Evolutionary conservation across 2,329 filamentous ascomycete genomes (phyloP).

Genomic region (Saccharata proteae): DNA sequence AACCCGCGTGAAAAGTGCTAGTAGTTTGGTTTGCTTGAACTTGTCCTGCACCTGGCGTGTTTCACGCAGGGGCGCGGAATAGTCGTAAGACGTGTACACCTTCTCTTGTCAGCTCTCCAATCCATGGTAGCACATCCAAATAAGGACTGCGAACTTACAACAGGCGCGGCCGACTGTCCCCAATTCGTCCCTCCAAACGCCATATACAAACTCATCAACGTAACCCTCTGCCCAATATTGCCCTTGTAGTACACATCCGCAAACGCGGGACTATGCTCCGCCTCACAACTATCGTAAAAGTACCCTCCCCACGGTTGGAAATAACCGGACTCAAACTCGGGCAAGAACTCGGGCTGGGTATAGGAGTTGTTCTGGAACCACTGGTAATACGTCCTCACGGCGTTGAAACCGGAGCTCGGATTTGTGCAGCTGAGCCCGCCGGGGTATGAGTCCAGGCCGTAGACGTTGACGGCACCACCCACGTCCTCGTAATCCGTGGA

Average conservation of each 20-base stretch:
- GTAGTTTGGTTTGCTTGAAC: slow-evolving; percentile 51
- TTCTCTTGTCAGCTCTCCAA: too few species aligned
- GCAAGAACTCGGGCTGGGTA: slow-evolving; percentile 42
- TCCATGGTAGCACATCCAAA: too few species aligned
- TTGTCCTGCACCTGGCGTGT: slow-evolving; percentile 46
- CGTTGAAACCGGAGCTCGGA: slow-evolving; percentile 45
- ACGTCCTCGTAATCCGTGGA: slow-evolving; percentile 46
- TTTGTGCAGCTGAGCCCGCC: slow-evolving; percentile 42
- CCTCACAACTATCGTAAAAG: slow-evolving; percentile 40
- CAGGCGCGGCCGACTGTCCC: slow-evolving; percentile 46
- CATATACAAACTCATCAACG: slow-evolving; percentile 52
- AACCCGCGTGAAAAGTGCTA: slow-evolving; percentile 47
- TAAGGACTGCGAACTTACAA: slow-evolving; percentile 17
- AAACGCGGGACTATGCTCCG: slow-evolving; percentile 45
- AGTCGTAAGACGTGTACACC: slow-evolving; percentile 52
- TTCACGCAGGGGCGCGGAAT: slow-evolving; percentile 49
- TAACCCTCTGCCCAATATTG: slow-evolving; percentile 47
- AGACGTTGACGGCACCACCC: slow-evolving; percentile 44
- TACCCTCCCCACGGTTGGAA: slow-evolving; percentile 52
- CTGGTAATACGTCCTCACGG: slow-evolving; percentile 35
- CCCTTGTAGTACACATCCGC: slow-evolving; percentile 54
- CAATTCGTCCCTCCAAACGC: slow-evolving; percentile 53
- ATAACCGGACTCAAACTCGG: slow-evolving; percentile 48
- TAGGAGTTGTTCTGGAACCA: slow-evolving; percentile 31
- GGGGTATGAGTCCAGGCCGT: slow-evolving; percentile 45